Conservation (phyloP, 495 filamentous ascomycete species). For the Echria macrotheca region DNA sequence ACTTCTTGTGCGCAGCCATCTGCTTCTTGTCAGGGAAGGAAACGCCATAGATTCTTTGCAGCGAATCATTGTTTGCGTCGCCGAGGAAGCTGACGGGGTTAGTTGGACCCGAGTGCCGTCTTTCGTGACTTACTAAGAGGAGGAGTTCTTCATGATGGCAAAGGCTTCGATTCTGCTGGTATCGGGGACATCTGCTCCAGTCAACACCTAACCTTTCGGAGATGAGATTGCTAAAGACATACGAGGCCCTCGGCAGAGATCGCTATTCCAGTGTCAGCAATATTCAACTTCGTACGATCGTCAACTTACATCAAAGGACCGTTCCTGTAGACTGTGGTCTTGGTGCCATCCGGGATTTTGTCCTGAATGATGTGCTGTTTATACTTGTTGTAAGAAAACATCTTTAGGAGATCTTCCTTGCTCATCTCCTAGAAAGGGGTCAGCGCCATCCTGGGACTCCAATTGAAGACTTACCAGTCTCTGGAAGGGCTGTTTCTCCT, state of each 20-base stretch:
- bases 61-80: constrained; percentile 82
- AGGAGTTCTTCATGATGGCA: constrained; percentile 87
- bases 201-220: constrained; percentile 18
- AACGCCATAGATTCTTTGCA: constrained; percentile 93
- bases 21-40: constrained; percentile 96
- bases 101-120: not conserved
- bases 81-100: constrained; percentile 61
- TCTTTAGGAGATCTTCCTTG: constrained; percentile 85
- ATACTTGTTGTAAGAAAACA: constrained; percentile 81
- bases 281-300: no score
- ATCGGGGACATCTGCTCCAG: constrained; percentile 65
- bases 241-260: constrained; percentile 54
- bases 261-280: constrained; percentile 13
- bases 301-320: constrained; percentile 37
- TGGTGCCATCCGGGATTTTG: constrained; percentile 80
- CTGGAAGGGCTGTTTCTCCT: constrained; percentile 95
- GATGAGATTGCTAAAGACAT: not conserved
- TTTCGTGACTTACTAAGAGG: constrained; percentile 62
- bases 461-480: constrained; percentile 48
- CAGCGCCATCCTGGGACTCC: no score
- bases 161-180: constrained; percentile 91
- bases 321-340: constrained; percentile 86
- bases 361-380: constrained; percentile 95
- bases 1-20: constrained; percentile 84
- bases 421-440: constrained; percentile 49